Evolutionary conservation across 805 yeast genomes (phyloP), one percentile per base, ranked within the genome.

Genomic region (Yarrowia hollandica): DNA sequence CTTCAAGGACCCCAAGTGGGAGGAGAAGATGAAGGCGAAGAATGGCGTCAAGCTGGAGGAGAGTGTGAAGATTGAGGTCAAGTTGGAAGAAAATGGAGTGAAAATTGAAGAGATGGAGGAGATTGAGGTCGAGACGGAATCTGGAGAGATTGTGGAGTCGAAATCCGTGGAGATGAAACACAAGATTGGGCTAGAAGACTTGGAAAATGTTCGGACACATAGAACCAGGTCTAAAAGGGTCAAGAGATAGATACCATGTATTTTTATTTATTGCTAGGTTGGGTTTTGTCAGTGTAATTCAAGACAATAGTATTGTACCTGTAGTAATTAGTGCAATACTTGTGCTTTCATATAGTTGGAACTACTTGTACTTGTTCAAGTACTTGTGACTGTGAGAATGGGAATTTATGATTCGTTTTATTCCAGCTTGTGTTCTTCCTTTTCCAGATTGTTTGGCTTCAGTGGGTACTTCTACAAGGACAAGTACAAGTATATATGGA

Each of bases 1-100:
- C 61, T 76, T 88, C 21, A 25, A 28, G 15, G 55, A 48, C 11
- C 55, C 55, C 39, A 48, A 48, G 15, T 48, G 55, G 55, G 55
- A 48, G 22, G 25, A 44, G 18, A 44, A 44, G 52, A 25, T 25
- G 33, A 41, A 41, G 33, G 48, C 44, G 30, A 39, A 39, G 44
- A 23, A 21, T 14, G 26, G 18, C 9, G 28, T 31, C 15, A 44
- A 48, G 39, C 6, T 31, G 22, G 55, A 48, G 22, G 54, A 46
- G 21, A 44, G 35, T 9, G 48, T 25, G 14, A 26, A 42, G 16
- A 25, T 42, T 5, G 28, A 22, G 30, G 28, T 48, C 39, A 48
- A 33, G 4, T 8, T 30, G 2, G 55, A 46, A 7, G 55, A 15
- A 3, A 31, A 21, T 33, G 55, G 39, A 2, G 30, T 48, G 3